These are phyloP conservation scores for Penicillium sp. DNA, from an alignment of 2,329 filamentous ascomycete species.

Conservation along the genomic window DNA sequence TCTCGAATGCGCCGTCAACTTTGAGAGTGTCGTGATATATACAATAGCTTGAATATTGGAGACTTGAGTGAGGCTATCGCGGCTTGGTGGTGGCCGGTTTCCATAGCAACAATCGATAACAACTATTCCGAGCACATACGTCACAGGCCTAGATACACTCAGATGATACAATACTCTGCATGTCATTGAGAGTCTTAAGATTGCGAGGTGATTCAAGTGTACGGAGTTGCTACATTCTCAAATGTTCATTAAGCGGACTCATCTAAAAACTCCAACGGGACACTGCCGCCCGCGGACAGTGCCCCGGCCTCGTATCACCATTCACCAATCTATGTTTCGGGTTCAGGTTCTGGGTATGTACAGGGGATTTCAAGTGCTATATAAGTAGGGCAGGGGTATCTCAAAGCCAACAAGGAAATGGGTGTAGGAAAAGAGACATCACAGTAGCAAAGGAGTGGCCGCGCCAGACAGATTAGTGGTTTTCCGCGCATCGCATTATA, in stretches of 20 bases:
- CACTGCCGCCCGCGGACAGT: slow-evolving; percentile 23
- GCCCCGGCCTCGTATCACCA: slow-evolving; percentile 3
- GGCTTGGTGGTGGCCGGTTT: slow-evolving; percentile 18
- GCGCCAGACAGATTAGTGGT: slow-evolving; percentile 4
- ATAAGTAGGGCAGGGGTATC: slow-evolving; percentile 40
- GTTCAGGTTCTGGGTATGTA: slow-evolving; percentile 35
- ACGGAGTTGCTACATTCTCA: background rate
- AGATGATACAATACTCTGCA: too few species aligned
- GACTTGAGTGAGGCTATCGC: too few species aligned
- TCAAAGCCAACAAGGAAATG: slow-evolving; percentile 36
- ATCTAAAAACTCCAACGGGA: background rate
- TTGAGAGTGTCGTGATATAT: background rate
- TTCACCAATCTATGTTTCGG: slow-evolving; percentile 31
- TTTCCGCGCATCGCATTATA: background rate
- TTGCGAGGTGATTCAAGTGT: too few species aligned
- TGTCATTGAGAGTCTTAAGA: too few species aligned
- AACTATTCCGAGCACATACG: too few species aligned
- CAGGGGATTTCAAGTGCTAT: slow-evolving; percentile 34
- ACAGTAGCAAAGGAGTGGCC: slow-evolving; percentile 5
- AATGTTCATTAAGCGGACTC: background rate
- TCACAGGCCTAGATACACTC: too few species aligned
- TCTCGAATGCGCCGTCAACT: background rate
- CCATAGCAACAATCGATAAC: slow-evolving; percentile 30
- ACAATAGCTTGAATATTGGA: background rate
- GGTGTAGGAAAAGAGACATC: background rate